Evolutionary conservation across 169 alveolate species (phyloP), one percentile per base, ranked within the genome.

Genomic region (Perkinsus olseni): DNA sequence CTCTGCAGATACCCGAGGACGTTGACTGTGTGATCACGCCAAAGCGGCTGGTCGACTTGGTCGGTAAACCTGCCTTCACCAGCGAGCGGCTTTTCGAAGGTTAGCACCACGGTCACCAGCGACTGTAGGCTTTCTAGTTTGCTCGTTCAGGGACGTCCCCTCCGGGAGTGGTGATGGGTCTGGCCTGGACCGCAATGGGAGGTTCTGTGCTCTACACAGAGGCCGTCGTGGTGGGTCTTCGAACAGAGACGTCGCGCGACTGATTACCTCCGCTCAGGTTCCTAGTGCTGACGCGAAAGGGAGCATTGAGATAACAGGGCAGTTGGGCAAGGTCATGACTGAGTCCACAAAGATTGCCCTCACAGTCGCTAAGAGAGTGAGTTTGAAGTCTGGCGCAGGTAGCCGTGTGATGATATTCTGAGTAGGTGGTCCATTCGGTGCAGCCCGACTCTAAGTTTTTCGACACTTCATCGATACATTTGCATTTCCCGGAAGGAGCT

Each of bases 401-500:
- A 90, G 92, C 48, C 13, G 38, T 21, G 74, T 39, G 38, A 40
- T 11, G 90, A 39, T 0, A 91, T 3, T 40, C 50, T 40, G 50
- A 40, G 3, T 11, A 40, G 50, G 50, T 40, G 3, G 50, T 40
- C 11, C 50, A 40, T 40, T 40, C 50, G 3, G 11, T 40, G 21
- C 50, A 40, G 11, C 50, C 50, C 50, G 50, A 40, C 50, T 40
- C 50, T 11, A 40, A 40, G 50, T 40, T 40, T 40, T 40, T 40
- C 50, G 50, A 40, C 11, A 40, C 50, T 3, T 6, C 97, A 38
- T 94, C 95, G 82, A 94, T 98, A 51, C 99, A 98, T 94, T 94
- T 98, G 39, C 99, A 98, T 92, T 98, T 98, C 74, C 99, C 99
- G 31, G 99, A 98, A 94, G 99, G 99, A 31, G 99, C 99, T 34